Percentiles rank a stretch among this genome's conserved stretches.
These are phyloP conservation scores for Remersonia thermophila DNA, from an alignment of 2,329 filamentous ascomycete genomes.

Conservation along the genomic window DNA sequence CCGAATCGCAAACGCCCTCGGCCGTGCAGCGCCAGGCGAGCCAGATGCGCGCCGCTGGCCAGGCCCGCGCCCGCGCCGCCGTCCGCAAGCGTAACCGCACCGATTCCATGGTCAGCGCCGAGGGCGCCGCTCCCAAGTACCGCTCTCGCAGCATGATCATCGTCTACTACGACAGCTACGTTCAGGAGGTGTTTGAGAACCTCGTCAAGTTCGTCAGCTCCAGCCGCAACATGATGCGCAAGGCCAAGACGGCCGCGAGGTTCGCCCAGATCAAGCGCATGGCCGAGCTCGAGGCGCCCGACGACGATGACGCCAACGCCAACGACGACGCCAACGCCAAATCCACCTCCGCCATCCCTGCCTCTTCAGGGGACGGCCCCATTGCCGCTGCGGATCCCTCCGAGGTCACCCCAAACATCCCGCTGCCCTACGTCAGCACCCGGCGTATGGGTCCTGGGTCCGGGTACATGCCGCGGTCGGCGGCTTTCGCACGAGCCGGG, in stretches of 20 bases:
- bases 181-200: conserved; percentile 71
- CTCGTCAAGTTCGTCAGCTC: conserved; percentile 71
- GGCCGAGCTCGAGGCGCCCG: conserved; percentile 44
- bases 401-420: neutral
- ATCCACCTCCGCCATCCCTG: neutral
- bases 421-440: conserved; percentile 26
- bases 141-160: conserved; percentile 65
- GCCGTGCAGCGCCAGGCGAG: conserved; percentile 29
- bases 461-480: conserved; percentile 12
- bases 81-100: conserved; percentile 39
- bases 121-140: conserved; percentile 40
- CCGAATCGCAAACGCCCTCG: conserved; percentile 24
- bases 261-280: conserved; percentile 53
- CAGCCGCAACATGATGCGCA: conserved; percentile 72
- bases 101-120: conserved; percentile 39
- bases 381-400: conserved; percentile 7
- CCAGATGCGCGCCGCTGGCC: conserved; percentile 33
- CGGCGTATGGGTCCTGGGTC: conserved; percentile 26
- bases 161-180: conserved; percentile 84
- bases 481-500: conserved; percentile 14
- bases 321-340: conserved; percentile 15
- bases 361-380: neutral
- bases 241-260: conserved; percentile 73
- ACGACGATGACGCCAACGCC: conserved; percentile 25
- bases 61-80: conserved; percentile 34